phyloP scores from a whole-genome alignment of 106 monocot genomes.

The Dactylorhiza incarnata region DNA sequence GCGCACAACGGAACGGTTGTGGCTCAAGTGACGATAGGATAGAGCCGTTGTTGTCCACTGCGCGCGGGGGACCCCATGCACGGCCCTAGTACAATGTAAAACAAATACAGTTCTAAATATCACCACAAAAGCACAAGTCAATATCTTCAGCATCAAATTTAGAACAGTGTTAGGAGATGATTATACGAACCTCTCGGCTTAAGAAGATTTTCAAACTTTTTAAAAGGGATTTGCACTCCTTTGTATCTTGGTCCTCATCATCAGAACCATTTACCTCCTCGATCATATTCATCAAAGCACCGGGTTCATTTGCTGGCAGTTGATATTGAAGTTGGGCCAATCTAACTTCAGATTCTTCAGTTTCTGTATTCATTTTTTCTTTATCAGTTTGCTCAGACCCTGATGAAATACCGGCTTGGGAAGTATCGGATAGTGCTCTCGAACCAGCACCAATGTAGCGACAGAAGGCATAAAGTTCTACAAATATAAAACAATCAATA shows the following conservation, averaged over 20 bases:
- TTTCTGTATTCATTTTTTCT: slow-evolving; percentile 8
- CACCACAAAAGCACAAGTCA: slow-evolving; percentile 3
- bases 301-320: slow-evolving; percentile 72
- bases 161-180: not conserved
- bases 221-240: slow-evolving; percentile 74
- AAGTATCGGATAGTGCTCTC: slow-evolving; percentile 19
- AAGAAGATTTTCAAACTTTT: slow-evolving; percentile 73
- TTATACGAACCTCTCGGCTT: slow-evolving; percentile 67
- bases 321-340: slow-evolving; percentile 79
- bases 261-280: slow-evolving; percentile 46
- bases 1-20: too few species aligned
- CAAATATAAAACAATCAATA: slow-evolving; percentile 8
- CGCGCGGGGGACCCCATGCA: too few species aligned
- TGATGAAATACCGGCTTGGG: slow-evolving; percentile 17
- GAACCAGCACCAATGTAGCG: slow-evolving; percentile 52
- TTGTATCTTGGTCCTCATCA: slow-evolving; percentile 78
- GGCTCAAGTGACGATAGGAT: too few species aligned
- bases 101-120: not conserved
- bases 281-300: slow-evolving; percentile 82
- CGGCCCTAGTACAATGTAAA: not conserved
- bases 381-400: slow-evolving; percentile 20
- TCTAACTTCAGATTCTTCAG: slow-evolving; percentile 50
- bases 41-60: too few species aligned
- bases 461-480: slow-evolving; percentile 85
- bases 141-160: not conserved